Evolutionary conservation across 2,329 filamentous ascomycete genomes (phyloP).

Genomic region (Drechslerella dactyloides): DNA sequence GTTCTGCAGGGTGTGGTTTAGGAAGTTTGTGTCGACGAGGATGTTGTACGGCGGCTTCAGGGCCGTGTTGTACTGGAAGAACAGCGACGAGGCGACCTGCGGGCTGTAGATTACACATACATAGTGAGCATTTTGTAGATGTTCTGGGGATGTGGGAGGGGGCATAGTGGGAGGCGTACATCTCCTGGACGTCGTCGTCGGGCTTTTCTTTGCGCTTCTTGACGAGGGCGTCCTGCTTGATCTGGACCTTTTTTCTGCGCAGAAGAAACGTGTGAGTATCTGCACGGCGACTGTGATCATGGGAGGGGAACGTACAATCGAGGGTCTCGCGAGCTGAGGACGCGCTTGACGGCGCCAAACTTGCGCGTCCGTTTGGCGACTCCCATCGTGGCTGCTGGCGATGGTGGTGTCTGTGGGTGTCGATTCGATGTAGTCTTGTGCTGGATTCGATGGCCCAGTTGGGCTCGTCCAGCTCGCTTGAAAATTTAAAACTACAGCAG

Average conservation of each 20-base stretch:
- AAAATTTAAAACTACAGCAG: background rate
- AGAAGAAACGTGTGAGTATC: background rate
- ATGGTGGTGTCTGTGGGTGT: background rate
- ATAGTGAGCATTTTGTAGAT: slow-evolving; percentile 4
- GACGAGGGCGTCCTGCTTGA: slow-evolving; percentile 67
- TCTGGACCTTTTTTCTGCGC: slow-evolving; percentile 73
- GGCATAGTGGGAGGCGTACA: slow-evolving; percentile 61
- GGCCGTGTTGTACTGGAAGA: slow-evolving; percentile 87
- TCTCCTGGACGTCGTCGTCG: slow-evolving; percentile 73
- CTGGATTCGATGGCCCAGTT: background rate
- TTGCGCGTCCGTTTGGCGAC: slow-evolving; percentile 89
- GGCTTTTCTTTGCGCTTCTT: slow-evolving; percentile 66
- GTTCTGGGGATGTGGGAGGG: slow-evolving; percentile 48
- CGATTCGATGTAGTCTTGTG: background rate
- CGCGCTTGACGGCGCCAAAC: slow-evolving; percentile 82
- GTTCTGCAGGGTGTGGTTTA: slow-evolving; percentile 85
- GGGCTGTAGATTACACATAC: slow-evolving; percentile 61
- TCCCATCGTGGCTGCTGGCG: slow-evolving; percentile 68
- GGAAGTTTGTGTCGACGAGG: slow-evolving; percentile 86
- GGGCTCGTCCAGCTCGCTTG: background rate
- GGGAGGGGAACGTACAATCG: slow-evolving; percentile 63
- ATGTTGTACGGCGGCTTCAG: slow-evolving; percentile 82
- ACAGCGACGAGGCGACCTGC: slow-evolving; percentile 80
- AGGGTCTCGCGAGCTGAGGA: slow-evolving; percentile 81
- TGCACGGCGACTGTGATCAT: slow-evolving; percentile 4